These are phyloP conservation scores for Aegilops tauschii DNA, from an alignment of 176 grass and related monocot genomes.

Conservation along the genomic window DNA sequence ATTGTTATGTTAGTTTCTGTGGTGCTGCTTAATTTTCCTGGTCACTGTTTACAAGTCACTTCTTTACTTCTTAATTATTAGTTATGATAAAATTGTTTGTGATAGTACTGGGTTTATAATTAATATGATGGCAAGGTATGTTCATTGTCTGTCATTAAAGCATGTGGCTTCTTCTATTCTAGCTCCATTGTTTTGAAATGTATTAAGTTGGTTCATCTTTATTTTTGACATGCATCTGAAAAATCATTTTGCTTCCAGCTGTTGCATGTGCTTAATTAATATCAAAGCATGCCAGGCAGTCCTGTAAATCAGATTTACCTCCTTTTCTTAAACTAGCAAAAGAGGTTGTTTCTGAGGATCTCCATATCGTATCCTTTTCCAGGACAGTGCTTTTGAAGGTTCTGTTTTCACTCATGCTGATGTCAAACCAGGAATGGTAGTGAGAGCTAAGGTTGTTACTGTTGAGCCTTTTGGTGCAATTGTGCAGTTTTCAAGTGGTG, in stretches of 20 bases:
- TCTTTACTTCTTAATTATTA: neutral
- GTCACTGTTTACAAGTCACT: neutral
- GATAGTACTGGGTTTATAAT: neutral
- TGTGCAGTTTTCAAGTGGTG: slow-evolving; percentile 86
- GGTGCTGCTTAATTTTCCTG: neutral
- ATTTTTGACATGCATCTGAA: neutral
- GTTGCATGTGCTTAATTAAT: neutral
- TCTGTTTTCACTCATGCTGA: slow-evolving; percentile 98
- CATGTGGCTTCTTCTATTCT: neutral
- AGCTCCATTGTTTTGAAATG: neutral
- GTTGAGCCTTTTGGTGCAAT: slow-evolving; percentile 76
- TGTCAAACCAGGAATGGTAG: slow-evolving; percentile 94
- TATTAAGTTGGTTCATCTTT: neutral
- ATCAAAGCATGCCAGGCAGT: neutral
- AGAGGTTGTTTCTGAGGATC: neutral
- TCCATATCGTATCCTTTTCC: slow-evolving; percentile 27
- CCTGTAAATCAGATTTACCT: neutral
- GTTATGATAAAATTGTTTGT: neutral
- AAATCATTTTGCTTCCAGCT: neutral
- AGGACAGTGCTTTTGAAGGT: slow-evolving; percentile 97
- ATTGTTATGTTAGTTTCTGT: neutral
- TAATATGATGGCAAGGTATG: neutral
- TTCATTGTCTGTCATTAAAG: neutral
- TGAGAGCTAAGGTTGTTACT: slow-evolving; percentile 76
- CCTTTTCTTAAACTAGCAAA: neutral